Evolutionary conservation across 2,329 filamentous ascomycete species (phyloP).

Genomic region (Colletotrichum agaves): DNA sequence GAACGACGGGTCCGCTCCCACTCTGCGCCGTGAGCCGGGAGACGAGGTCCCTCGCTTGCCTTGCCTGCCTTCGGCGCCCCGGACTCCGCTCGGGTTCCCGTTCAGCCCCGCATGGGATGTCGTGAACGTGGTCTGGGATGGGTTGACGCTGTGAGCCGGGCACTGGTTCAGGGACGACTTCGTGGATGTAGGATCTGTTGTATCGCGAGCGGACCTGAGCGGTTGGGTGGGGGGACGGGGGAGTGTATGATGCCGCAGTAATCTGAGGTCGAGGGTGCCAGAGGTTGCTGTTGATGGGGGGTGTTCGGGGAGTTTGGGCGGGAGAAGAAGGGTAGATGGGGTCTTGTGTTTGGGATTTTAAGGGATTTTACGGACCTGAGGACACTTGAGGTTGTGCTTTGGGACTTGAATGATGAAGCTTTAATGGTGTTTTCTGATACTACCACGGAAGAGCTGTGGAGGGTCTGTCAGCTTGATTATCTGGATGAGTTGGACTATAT

Average conservation of each 20-base stretch:
- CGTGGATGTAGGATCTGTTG: constrained; percentile 1
- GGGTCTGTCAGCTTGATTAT: background rate
- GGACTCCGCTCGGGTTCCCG: background rate
- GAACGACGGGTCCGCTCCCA: background rate
- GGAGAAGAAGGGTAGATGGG: background rate
- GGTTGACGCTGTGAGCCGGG: background rate
- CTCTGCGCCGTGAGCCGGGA: constrained; percentile 14
- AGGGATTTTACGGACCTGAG: background rate
- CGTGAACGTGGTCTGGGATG: background rate
- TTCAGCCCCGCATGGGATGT: constrained; percentile 10
- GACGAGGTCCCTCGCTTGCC: background rate
- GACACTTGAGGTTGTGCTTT: background rate
- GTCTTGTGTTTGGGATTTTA: background rate
- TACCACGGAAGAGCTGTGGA: background rate
- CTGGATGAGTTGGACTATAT: background rate
- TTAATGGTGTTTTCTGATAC: background rate
- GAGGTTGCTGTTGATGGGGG: background rate
- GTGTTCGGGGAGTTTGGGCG: background rate
- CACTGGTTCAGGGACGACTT: background rate
- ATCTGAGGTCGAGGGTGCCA: background rate
- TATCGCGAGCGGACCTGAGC: too few relatives aligned
- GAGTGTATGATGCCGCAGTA: constrained; percentile 4
- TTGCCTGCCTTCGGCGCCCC: background rate
- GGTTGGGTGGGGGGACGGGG: background rate
- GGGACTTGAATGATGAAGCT: background rate